Percentiles rank a stretch among this genome's conserved stretches.
phyloP scores from a whole-genome alignment of 1,284 basidiomycete genomes.

The Ustilago bromivora region DNA sequence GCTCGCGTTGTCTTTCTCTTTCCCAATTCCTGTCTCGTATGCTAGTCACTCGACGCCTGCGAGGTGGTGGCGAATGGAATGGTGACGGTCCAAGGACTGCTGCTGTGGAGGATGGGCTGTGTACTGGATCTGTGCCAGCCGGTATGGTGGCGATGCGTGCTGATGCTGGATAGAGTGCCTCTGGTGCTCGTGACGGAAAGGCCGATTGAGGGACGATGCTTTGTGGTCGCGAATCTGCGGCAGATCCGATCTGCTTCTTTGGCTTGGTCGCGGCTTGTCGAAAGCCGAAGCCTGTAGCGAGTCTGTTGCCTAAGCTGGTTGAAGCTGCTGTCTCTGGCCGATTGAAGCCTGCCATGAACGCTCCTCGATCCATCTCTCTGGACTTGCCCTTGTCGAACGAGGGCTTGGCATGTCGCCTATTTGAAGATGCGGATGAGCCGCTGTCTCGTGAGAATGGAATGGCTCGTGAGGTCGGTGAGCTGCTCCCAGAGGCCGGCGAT shows the following conservation, averaged over 20 bases:
- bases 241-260: slow-evolving; percentile 1
- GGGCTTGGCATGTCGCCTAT: slow-evolving; percentile 15
- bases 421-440: slow-evolving; percentile 4
- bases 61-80: slow-evolving; percentile 33
- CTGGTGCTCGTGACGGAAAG: slow-evolving; percentile 15
- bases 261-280: slow-evolving; percentile 26
- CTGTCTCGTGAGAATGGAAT: slow-evolving; percentile 39
- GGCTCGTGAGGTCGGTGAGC: slow-evolving; percentile 17
- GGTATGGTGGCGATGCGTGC: not conserved
- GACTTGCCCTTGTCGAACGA: slow-evolving; percentile 36
- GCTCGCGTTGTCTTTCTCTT: slow-evolving; percentile 39
- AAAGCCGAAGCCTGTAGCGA: slow-evolving; percentile 39
- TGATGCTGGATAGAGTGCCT: slow-evolving; percentile 21
- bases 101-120: slow-evolving; percentile 8
- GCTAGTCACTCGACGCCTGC: slow-evolving; percentile 43
- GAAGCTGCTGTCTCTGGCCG: slow-evolving; percentile 21
- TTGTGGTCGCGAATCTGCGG: slow-evolving; percentile 11
- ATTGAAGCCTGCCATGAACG: slow-evolving; percentile 36
- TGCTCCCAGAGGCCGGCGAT: slow-evolving; percentile 1
- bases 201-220: not conserved
- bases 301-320: slow-evolving; percentile 35
- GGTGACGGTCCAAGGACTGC: slow-evolving; percentile 34
- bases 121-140: slow-evolving; percentile 3
- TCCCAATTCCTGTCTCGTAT: slow-evolving; percentile 47
- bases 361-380: slow-evolving; percentile 16